These are phyloP conservation scores for Lentinula edodes DNA, from an alignment of 768 basidiomycete genomes.

Conservation along the genomic window DNA sequence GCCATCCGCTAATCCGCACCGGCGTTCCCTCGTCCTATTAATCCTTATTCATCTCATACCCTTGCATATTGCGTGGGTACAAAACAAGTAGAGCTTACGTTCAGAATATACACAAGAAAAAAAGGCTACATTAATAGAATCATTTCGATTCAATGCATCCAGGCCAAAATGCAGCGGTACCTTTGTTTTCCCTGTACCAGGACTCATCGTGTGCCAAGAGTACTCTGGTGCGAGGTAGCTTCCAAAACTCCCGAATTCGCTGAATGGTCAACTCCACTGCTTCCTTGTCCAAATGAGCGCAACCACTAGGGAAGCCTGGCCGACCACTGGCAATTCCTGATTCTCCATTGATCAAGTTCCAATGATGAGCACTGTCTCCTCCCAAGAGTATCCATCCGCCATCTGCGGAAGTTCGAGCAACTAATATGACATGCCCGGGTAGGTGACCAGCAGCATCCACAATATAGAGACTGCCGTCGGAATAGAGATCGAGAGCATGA, in stretches of 20 bases:
- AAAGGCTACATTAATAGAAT: no score
- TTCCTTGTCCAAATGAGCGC: constrained; percentile 39
- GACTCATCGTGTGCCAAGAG: constrained; percentile 48
- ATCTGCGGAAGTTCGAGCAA: constrained; percentile 47
- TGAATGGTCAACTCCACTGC: constrained; percentile 35
- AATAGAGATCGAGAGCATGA: constrained; percentile 29
- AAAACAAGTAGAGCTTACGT: no score
- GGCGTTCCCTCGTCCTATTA: no score
- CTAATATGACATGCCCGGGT: constrained; percentile 47
- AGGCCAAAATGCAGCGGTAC: constrained; percentile 36
- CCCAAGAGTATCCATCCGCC: constrained; percentile 53
- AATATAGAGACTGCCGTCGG: constrained; percentile 55
- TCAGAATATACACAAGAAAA: neutral
- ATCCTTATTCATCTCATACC: no score
- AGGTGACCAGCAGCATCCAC: constrained; percentile 55
- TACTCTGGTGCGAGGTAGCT: constrained; percentile 34
- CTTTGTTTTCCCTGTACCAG: constrained; percentile 46
- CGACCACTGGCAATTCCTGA: constrained; percentile 30
- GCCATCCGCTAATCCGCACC: no score
- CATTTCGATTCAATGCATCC: constrained; percentile 20
- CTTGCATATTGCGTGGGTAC: no score
- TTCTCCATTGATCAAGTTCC: constrained; percentile 42
- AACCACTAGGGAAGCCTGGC: constrained; percentile 20
- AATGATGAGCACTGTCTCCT: constrained; percentile 54
- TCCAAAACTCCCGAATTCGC: constrained; percentile 31